Percentiles rank a stretch among this genome's conserved stretches.
phyloP scores from a whole-genome alignment of 1,284 basidiomycete species.

The Sutorius eximius region DNA sequence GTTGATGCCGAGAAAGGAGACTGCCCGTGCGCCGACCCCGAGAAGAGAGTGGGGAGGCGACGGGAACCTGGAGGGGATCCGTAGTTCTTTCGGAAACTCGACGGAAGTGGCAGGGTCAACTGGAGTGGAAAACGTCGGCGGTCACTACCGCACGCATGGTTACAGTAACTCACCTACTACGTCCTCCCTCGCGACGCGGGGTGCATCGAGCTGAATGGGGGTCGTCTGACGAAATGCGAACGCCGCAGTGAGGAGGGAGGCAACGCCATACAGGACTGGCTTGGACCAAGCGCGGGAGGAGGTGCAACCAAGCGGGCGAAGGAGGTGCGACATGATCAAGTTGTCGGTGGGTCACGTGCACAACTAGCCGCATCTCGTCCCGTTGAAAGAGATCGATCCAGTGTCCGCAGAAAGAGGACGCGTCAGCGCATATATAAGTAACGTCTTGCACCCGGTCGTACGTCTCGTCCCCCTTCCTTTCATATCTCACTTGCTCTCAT shows the following conservation, averaged over 20 bases:
- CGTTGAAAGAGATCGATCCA: background rate
- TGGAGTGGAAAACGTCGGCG: conserved; percentile 1
- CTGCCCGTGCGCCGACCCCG: conserved; percentile 81
- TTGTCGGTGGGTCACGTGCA: conserved; percentile 19
- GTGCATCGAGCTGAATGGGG: conserved; percentile 42
- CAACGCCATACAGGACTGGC: conserved; percentile 35
- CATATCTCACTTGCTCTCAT: conserved; percentile 20
- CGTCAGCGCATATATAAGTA: conserved; percentile 29
- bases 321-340: conserved; percentile 19
- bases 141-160: background rate
- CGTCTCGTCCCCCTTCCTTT: conserved; percentile 27
- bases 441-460: conserved; percentile 18
- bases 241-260: conserved; percentile 36
- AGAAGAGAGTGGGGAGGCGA: conserved; percentile 66
- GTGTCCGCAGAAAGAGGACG: conserved; percentile 21
- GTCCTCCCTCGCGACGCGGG: conserved; percentile 14
- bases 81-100: conserved; percentile 64
- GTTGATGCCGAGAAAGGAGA: conserved; percentile 78
- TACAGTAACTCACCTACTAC: conserved; percentile 22
- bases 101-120: conserved; percentile 74
- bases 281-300: conserved; percentile 15
- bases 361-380: background rate
- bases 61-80: conserved; percentile 58
- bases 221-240: conserved; percentile 28
- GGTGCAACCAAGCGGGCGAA: conserved; percentile 1